These are phyloP conservation scores for Aureobasidium sp. DNA, from an alignment of 2,329 filamentous ascomycete species.

Conservation along the genomic window DNA sequence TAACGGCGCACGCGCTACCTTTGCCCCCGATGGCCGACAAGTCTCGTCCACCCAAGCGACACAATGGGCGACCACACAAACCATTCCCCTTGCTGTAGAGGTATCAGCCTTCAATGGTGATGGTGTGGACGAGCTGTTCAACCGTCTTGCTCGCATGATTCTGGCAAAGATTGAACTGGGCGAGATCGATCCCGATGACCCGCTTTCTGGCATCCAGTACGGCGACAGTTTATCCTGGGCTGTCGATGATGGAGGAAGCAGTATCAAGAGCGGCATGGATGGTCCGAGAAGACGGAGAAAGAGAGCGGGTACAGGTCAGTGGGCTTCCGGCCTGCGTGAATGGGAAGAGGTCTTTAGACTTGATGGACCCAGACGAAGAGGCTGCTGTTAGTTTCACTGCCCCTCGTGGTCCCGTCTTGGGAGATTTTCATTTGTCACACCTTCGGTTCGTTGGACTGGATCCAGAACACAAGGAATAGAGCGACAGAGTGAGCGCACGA, in stretches of 20 bases:
- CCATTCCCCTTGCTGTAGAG: slow-evolving; percentile 79
- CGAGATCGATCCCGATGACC: slow-evolving; percentile 97
- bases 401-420: background rate
- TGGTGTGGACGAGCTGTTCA: slow-evolving; percentile 87
- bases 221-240: slow-evolving; percentile 66
- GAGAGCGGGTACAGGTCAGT: slow-evolving; percentile 28
- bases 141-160: slow-evolving; percentile 80
- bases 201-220: slow-evolving; percentile 94
- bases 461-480: background rate
- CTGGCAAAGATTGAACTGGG: slow-evolving; percentile 95
- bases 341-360: slow-evolving; percentile 13
- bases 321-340: slow-evolving; percentile 6
- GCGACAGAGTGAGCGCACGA: background rate
- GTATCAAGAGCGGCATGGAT: slow-evolving; percentile 62
- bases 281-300: slow-evolving; percentile 40
- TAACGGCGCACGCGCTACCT: slow-evolving; percentile 59
- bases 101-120: slow-evolving; percentile 83
- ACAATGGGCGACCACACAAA: slow-evolving; percentile 72
- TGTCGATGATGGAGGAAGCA: slow-evolving; percentile 59
- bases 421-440: background rate
- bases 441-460: background rate
- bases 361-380: slow-evolving; percentile 4
- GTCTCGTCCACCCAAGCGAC: slow-evolving; percentile 68
- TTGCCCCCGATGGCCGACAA: slow-evolving; percentile 67
- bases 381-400: slow-evolving; percentile 11